Evolutionary conservation across 768 basidiomycete genomes (phyloP), one percentile per base, ranked within the genome.

Genomic region (Amanita rimosa): DNA sequence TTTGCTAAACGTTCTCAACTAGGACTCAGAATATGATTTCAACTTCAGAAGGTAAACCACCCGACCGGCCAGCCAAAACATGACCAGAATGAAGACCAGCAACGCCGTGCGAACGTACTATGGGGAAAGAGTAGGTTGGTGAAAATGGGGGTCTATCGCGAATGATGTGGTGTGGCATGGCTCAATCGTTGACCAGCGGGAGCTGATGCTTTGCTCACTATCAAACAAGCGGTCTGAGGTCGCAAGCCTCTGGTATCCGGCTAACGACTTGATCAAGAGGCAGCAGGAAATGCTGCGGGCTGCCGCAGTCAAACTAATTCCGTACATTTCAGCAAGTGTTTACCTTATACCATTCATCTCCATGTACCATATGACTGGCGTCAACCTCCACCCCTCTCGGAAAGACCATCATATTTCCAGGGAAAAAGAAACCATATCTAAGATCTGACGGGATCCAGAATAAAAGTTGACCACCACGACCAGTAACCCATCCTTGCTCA

Each of bases 71-170:
- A 71, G 52, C 65, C 65, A 74, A 56, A 73, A 67, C 54, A 72
- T 54, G 47, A 60, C 52, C 3, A 67, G 42, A 38, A 78, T 52
- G 52, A 70, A 67, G 8, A 70, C 2, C 27, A 81, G 47, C 42
- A 80, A 58, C 4, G 68, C 66, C 7, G 67, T 64, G 37, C 79
- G 71, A 54, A 76, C 76, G 70, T 71, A n/a, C n/a, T n/a, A 78
- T 36, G 64, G 61, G 3, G 76, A 65, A 4, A 76, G 76, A 13
- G 73, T 64, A 1, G 69, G 73, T n/a, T 67, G 65, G 53, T 72
- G 66, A 61, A 79, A 79, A 39, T 72, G 69, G 1, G 70, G 64
- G 57, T 75, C 73, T 21, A 58, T 59, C 17, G 54, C 53, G 27
- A 64, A 60, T 10, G 62, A 54, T 21, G 59, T 55, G 4, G 55